phyloP scores from a whole-genome alignment of 192 early-diverging fungal genomes.

The Backusella circina region DNA sequence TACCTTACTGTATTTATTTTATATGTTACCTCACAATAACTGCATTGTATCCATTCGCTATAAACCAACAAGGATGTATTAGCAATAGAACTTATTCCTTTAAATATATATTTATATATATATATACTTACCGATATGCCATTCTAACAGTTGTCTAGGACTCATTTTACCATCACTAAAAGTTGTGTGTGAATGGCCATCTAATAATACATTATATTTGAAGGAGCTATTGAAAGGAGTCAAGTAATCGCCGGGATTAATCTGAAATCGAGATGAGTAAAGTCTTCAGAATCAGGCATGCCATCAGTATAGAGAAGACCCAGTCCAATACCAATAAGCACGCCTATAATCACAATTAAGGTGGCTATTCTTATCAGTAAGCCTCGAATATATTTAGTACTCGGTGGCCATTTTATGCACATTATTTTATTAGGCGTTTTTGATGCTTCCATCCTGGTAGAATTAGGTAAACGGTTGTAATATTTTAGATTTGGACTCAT shows the following conservation, averaged over 20 bases:
- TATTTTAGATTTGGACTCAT: neutral
- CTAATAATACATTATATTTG: constrained; percentile 56
- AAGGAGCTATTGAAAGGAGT: constrained; percentile 35
- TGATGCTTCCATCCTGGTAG: neutral
- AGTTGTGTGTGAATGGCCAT: constrained; percentile 64
- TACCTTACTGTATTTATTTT: neutral
- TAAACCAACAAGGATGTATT: constrained; percentile 4
- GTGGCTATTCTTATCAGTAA: constrained; percentile 6
- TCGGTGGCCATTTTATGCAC: neutral
- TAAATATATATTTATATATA: neutral
- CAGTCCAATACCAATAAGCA: constrained; percentile 25
- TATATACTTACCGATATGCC: constrained; percentile 50
- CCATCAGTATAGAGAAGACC: constrained; percentile 23
- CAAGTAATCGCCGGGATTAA: constrained; percentile 46
- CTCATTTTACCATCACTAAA: constrained; percentile 60
- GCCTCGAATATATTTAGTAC: neutral
- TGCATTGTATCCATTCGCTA: constrained; percentile 69
- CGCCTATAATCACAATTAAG: constrained; percentile 16
- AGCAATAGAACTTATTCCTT: too few species aligned
- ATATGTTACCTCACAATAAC: constrained; percentile 46
- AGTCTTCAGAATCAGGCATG: constrained; percentile 28
- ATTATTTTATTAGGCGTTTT: neutral
- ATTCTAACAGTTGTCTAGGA: constrained; percentile 55
- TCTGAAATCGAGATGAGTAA: constrained; percentile 35
- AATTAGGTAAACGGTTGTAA: neutral